A percentile compares a stretch with the other conserved stretches of the same genome.
Evolutionary conservation across 1,284 basidiomycete genomes (phyloP).

Genomic region (Takashimella koratensis): DNA sequence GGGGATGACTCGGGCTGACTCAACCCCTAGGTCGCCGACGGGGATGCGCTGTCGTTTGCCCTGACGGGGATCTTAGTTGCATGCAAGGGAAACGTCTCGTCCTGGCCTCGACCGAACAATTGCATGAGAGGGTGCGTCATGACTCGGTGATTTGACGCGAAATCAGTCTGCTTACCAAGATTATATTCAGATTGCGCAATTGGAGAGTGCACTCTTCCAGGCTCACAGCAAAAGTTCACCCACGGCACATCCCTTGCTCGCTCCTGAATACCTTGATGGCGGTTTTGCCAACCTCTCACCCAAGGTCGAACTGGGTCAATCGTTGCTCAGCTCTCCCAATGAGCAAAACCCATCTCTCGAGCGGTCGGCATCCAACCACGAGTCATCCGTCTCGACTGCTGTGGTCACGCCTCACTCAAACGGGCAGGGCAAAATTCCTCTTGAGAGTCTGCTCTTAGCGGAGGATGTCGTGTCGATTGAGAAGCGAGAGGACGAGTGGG

Average conservation of each 20-base stretch:
- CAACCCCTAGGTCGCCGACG: conserved; percentile 32
- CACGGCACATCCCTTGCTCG: conserved; percentile 32
- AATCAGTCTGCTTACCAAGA: background rate
- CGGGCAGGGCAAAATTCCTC: conserved; percentile 27
- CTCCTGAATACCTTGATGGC: conserved; percentile 38
- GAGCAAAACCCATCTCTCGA: conserved; percentile 2
- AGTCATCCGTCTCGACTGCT: conserved; percentile 16
- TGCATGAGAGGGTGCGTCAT: conserved; percentile 37
- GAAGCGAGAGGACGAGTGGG: conserved; percentile 39
- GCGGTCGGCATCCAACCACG: conserved; percentile 9
- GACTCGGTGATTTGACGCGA: background rate
- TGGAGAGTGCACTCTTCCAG: conserved; percentile 41
- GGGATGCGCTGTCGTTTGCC: conserved; percentile 43
- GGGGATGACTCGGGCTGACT: conserved; percentile 1
- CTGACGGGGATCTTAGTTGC: conserved; percentile 44
- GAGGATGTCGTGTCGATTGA: conserved; percentile 30
- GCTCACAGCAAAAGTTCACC: conserved; percentile 17
- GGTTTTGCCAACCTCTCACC: conserved; percentile 23
- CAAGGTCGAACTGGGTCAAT: background rate
- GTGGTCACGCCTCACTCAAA: conserved; percentile 20
- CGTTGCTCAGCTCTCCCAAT: background rate
- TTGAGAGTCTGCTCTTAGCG: conserved; percentile 31
- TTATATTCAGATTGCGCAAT: conserved; percentile 34
- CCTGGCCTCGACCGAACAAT: conserved; percentile 42
- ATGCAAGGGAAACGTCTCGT: conserved; percentile 47